These are phyloP conservation scores for Cavenderia fasciculata DNA, from an alignment of 78 protist species.

Conservation along the genomic window DNA sequence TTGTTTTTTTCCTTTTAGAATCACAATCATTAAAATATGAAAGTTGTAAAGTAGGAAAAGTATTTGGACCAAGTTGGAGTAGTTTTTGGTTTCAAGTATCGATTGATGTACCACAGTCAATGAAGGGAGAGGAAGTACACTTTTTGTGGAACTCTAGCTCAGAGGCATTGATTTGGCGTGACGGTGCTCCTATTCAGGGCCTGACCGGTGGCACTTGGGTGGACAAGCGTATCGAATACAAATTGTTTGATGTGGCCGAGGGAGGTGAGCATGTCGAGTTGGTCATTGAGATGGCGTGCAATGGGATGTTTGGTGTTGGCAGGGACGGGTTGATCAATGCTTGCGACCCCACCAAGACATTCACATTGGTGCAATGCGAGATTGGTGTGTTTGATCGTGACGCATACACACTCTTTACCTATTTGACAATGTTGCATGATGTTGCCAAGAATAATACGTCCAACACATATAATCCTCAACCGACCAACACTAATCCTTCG, in stretches of 20 bases:
- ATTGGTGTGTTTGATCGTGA: conserved; percentile 50
- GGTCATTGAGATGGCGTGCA: conserved; percentile 77
- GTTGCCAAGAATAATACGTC: conserved; percentile 52
- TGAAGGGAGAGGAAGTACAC: conserved; percentile 68
- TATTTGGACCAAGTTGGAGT: conserved; percentile 79
- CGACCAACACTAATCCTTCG: too few relatives aligned
- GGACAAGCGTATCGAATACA: conserved; percentile 57
- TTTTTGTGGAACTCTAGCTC: conserved; percentile 51
- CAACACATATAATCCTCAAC: not conserved
- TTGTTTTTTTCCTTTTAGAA: not conserved
- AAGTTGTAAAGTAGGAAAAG: conserved; percentile 29
- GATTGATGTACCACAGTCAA: conserved; percentile 39
- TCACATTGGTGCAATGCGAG: conserved; percentile 13
- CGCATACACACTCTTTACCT: conserved; percentile 22
- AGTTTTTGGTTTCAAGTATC: conserved; percentile 71
- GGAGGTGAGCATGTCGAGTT: conserved; percentile 47
- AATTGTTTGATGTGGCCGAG: conserved; percentile 18
- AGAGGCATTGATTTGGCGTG: conserved; percentile 73
- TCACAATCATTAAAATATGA: conserved; percentile 31
- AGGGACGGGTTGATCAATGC: conserved; percentile 58
- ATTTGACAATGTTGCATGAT: conserved; percentile 63
- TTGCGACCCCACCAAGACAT: conserved; percentile 53
- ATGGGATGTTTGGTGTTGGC: conserved; percentile 87
- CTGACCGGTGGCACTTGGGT: conserved; percentile 82
- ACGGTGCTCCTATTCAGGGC: conserved; percentile 73